Evolutionary conservation across 257 asterid genomes (phyloP), one percentile per base, ranked within the genome.

Genomic region (Forsythia viridissima): DNA sequence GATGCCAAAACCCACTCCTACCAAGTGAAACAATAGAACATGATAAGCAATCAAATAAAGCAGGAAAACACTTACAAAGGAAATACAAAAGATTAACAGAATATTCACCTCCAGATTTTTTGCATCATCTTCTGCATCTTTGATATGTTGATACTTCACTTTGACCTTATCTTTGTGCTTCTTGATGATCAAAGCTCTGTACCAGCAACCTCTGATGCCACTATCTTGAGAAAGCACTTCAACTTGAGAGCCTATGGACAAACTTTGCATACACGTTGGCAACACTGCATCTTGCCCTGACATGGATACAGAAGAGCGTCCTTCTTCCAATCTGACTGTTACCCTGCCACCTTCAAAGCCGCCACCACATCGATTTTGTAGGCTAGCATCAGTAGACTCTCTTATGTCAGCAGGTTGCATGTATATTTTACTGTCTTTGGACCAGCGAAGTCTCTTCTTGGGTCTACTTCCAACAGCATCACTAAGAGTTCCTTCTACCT

Each of bases 171-270:
- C 87, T 68, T 88, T 91, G 83, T 85, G 87, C 78, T 78, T 92
- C 90, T 92, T 94, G 43, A 91, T 82, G 55, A 94, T 88, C 81
- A 21, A 43, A 76, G 92, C 97, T 89, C 96, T 84, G 63, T 91
- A 94, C 98, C 98, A 94, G 89, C 94, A 94, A 4, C 98, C 98
- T 73, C 94, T 86, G 73, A 94, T 83, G 66, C 97, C 97, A 83
- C 98, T 92, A 83, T 92, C 97, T 81, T 91, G 92, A 70, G 93
- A 92, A 3, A 94, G 92, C 72, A 94, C 90, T 87, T 94, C 98
- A 76, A 94, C 88, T 79, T 83, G 82, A 8, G 96, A 87, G 57
- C 98, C 97, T 81, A 91, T 55, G 16, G 80, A 73, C 69, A 92
- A 79, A 80, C 66, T 21, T 43, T 70, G 87, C 34, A n/a, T 36